Base-by-base conservation (phyloP, 2,329 filamentous ascomycete genomes). In the Cyphellophora attinorum region DNA sequence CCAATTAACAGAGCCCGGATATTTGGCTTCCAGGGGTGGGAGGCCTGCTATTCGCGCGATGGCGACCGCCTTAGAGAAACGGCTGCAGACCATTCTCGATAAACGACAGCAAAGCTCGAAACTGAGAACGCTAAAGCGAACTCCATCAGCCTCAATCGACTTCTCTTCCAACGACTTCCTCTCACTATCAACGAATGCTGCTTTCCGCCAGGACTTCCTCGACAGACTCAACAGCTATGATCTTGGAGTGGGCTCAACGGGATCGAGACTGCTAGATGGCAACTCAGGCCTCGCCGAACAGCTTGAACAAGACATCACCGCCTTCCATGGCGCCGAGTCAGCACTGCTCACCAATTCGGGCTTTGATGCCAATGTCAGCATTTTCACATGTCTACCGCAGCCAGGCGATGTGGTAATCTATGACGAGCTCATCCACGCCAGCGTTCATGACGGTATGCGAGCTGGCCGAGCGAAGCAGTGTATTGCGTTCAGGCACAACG, bases 371-470 rank as follows among this genome's bases (percentile, higher is more conserved):
- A 82, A 82, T 46, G 64, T 72, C 0, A 77, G 75, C 0, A 60
- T 81, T 2, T 69, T 81, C n/a, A 60, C 67, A 2, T 73, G 68
- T 35, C 60, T 77, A 2, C 74, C 77, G 1, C 75, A 76, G 42
- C 60, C 59, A 0, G 73, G 68, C 0, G 79, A 83, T 52, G 48
- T 70, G 1, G 65, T 91, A 14, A 53, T 91, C 0, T 80, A 83
- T 45, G 84, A 89, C 49, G 80, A 81, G 51, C 63, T 81, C 19
- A 76, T 89, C 11, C 84, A 89, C 47, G 84, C 84, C 0, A 86
- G 80, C 46, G 74, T 79, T 2, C 82, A 85, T 39, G 82, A 88
- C 52, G 84, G 83, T 0, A 84, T 88, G 78, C 66, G 68, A 12
- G 48, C 79, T 13, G 77, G 75, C 5, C 67, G 79, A 2, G 77